phyloP scores from a whole-genome alignment of 352 stramenopile species.

The Phytophthora palmivora region DNA sequence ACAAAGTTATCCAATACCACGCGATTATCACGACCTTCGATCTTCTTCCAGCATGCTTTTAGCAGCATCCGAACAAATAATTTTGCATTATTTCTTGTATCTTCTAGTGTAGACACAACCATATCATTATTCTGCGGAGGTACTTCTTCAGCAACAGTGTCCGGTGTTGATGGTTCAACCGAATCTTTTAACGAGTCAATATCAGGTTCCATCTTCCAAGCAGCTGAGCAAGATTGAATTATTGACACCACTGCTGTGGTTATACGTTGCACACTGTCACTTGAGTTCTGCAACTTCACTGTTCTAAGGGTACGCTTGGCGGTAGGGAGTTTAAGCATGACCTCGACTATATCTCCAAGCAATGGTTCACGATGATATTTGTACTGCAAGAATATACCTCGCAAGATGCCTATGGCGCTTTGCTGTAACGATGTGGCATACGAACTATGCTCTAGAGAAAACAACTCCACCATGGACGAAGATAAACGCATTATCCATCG shows the following conservation, averaged over 20 bases:
- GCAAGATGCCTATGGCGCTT: slow-evolving; percentile 62
- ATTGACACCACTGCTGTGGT: slow-evolving; percentile 71
- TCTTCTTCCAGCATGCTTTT: slow-evolving; percentile 85
- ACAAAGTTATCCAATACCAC: slow-evolving; percentile 84
- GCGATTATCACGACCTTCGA: slow-evolving; percentile 78
- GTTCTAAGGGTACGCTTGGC: slow-evolving; percentile 75
- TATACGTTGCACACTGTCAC: slow-evolving; percentile 67
- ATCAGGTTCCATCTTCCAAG: slow-evolving; percentile 11
- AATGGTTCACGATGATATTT: slow-evolving; percentile 62
- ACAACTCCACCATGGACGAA: slow-evolving; percentile 70
- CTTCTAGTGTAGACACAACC: slow-evolving; percentile 30
- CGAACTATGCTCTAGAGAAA: slow-evolving; percentile 69
- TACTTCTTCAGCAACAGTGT: slow-evolving; percentile 28
- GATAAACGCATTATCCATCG: slow-evolving; percentile 80
- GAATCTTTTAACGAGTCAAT: slow-evolving; percentile 3
- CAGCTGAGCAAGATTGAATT: slow-evolving; percentile 56
- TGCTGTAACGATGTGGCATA: slow-evolving; percentile 72
- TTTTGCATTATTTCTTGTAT: slow-evolving; percentile 44
- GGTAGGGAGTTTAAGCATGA: slow-evolving; percentile 83
- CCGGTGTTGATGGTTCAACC: slow-evolving; percentile 22
- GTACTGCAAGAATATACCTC: slow-evolving; percentile 76
- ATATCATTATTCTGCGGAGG: slow-evolving; percentile 15
- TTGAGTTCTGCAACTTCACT: slow-evolving; percentile 67
- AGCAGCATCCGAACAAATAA: slow-evolving; percentile 63
- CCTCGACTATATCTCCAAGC: slow-evolving; percentile 70